Evolutionary conservation across 768 basidiomycete species (phyloP), one percentile per base, ranked within the genome.

Genomic region (Boletellus emodensis): DNA sequence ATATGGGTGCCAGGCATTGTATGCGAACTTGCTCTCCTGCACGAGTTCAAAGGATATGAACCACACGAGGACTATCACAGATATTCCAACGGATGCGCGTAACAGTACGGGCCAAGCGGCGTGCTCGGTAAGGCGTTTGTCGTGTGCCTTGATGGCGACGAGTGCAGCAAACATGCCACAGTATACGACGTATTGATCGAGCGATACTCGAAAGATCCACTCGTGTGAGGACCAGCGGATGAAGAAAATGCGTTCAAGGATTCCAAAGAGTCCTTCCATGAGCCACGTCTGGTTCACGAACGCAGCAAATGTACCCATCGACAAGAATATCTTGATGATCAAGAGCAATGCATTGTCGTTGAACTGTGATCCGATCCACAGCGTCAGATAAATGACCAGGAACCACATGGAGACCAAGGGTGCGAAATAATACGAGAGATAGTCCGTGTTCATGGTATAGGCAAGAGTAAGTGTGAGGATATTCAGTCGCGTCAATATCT

Each of bases 371-470:
- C 87, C 91, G 42, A 82, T 61, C 48, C 73, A 72, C 77, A 96
- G 82, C 37, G 92, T 94, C 43, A 68, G 70, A 71, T 90, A 94
- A 67, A 94, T 81, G 73, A 94, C 78, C 51, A 91, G 67, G 70
- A 86, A 95, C 90, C 89, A 94, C 81, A 87, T 80, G 20, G 91
- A 88, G 26, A 94, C 91, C 60, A 95, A 76, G 8, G 93, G 93
- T 10, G 90, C 79, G 61, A 93, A 94, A 70, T 94, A 95, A 68
- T 94, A 94, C 42, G 82, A 89, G 55, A 92, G 81, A 68, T 94
- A 96, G 67, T 91, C 79, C 50, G 90, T 92, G 72, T 94, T 82
- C 92, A 95, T 94, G 39, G 84, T 80, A 71, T 94, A 96, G 8
- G 87, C 85, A 41, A 96, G 78, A 22, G 84, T 70, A 46, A 95